These are phyloP conservation scores for Blastobotrys robertii DNA, from an alignment of 805 yeast genomes.

Conservation along the genomic window DNA sequence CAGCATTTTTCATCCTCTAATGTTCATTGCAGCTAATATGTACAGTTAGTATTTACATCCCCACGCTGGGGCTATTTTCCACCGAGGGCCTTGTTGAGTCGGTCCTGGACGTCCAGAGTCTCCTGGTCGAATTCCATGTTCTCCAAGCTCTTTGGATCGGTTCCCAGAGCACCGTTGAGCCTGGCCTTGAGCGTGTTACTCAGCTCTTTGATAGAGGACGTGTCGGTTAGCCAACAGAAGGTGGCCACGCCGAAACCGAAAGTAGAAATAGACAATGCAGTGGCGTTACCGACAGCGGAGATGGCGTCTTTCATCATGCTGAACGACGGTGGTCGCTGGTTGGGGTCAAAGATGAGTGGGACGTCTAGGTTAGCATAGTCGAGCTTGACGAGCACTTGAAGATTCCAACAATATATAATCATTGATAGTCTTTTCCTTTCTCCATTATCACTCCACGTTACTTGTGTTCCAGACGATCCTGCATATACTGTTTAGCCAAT, in stretches of 20 bases:
- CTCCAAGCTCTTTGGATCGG: too few relatives aligned
- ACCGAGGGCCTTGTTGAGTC: conserved; percentile 9
- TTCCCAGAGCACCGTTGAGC: conserved; percentile 51
- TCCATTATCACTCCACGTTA: too few relatives aligned
- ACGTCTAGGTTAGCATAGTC: conserved; percentile 34
- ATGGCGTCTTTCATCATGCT: conserved; percentile 76
- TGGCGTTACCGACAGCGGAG: conserved; percentile 74
- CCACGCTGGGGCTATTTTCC: conserved; percentile 3
- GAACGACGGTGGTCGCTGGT: conserved; percentile 77
- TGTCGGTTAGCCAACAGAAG: conserved; percentile 70
- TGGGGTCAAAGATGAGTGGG: conserved; percentile 73
- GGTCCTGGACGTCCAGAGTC: conserved; percentile 14
- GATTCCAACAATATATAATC: too few relatives aligned
- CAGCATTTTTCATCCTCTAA: too few relatives aligned
- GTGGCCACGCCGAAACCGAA: conserved; percentile 68
- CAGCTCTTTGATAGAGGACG: conserved; percentile 59
- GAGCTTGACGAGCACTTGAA: too few relatives aligned
- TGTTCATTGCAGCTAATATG: too few relatives aligned
- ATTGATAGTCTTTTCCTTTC: too few relatives aligned
- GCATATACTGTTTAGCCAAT: too few relatives aligned
- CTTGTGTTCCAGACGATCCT: too few relatives aligned
- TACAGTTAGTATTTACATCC: too few relatives aligned
- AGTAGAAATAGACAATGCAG: conserved; percentile 62
- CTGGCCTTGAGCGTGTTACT: conserved; percentile 53
- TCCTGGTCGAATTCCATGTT: conserved; percentile 11